Evolutionary conservation across 2,329 filamentous ascomycete genomes (phyloP).

Genomic region (Triangularia verruculosa): DNA sequence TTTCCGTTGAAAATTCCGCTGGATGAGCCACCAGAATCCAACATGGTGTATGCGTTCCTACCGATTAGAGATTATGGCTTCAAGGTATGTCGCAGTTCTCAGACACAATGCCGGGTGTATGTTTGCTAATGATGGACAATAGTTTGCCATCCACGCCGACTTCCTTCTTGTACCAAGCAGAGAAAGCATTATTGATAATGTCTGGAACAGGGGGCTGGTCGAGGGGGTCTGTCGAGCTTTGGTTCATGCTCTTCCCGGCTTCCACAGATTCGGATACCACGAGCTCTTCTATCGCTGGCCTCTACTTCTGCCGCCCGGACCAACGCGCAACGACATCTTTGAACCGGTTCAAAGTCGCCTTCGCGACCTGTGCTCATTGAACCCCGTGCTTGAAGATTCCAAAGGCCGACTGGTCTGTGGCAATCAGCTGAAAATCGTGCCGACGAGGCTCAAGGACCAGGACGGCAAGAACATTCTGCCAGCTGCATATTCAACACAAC

Average conservation of each 20-base stretch:
- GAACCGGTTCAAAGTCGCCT: not conserved
- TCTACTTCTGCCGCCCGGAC: not conserved
- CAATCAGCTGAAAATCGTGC: not conserved
- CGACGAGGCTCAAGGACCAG: not conserved
- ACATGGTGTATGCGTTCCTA: not conserved
- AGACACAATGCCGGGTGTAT: not conserved
- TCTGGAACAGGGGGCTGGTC: not conserved
- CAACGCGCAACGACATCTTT: constrained; percentile 2
- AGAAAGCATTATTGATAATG: not conserved
- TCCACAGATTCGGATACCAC: not conserved
- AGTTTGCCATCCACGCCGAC: constrained; percentile 1
- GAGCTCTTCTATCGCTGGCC: not conserved
- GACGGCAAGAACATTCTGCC: not conserved
- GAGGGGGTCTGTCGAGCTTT: not conserved
- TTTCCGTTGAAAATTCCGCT: not conserved
- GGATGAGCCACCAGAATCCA: not conserved
- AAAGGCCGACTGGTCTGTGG: not conserved
- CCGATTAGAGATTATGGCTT: constrained; percentile 3
- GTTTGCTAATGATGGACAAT: not conserved
- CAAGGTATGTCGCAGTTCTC: not conserved
- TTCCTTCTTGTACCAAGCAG: constrained; percentile 1
- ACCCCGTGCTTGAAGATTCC: not conserved
- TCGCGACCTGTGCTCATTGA: not conserved
- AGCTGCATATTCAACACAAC: not conserved
- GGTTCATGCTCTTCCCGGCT: not conserved